These are phyloP conservation scores for Colletotrichum somersetense DNA, from an alignment of 2,329 filamentous ascomycete genomes.

Conservation along the genomic window DNA sequence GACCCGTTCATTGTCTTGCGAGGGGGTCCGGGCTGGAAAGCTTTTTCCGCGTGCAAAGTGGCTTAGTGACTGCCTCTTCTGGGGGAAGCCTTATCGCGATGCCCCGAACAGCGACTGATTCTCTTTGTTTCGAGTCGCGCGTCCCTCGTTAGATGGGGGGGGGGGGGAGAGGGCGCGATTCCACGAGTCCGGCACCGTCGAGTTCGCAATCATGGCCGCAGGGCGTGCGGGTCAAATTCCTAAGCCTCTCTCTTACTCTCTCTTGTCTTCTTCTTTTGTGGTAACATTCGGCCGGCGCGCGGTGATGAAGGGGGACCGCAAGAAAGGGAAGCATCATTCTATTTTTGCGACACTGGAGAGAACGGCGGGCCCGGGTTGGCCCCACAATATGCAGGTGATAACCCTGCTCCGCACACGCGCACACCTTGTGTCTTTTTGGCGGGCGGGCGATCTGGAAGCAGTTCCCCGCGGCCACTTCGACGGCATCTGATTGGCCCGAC, in stretches of 20 bases:
- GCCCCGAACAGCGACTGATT: background rate
- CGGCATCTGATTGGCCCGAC: conserved; percentile 1
- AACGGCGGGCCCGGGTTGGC: conserved; percentile 3
- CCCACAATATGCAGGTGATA: conserved; percentile 26
- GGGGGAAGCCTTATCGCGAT: background rate
- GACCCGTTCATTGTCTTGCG: background rate
- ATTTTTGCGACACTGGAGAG: conserved; percentile 40
- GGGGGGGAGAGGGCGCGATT: background rate
- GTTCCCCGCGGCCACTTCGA: conserved; percentile 5
- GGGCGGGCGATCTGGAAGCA: conserved; percentile 27
- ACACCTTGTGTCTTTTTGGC: too few relatives aligned
- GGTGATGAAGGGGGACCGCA: background rate
- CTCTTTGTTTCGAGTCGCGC: conserved; percentile 1
- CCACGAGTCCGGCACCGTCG: background rate
- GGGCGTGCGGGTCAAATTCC: background rate
- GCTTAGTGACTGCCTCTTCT: background rate
- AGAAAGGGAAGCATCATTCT: conserved; percentile 23
- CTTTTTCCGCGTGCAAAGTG: background rate
- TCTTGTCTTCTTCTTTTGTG: background rate
- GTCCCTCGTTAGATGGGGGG: background rate
- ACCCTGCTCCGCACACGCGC: conserved; percentile 30
- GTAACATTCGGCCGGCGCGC: background rate
- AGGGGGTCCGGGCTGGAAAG: background rate
- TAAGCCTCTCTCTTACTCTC: background rate
- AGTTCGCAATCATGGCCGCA: background rate